Percentiles rank a stretch among this genome's conserved stretches.
phyloP scores from a whole-genome alignment of 352 stramenopile genomes.

The Phytophthora vignae region DNA sequence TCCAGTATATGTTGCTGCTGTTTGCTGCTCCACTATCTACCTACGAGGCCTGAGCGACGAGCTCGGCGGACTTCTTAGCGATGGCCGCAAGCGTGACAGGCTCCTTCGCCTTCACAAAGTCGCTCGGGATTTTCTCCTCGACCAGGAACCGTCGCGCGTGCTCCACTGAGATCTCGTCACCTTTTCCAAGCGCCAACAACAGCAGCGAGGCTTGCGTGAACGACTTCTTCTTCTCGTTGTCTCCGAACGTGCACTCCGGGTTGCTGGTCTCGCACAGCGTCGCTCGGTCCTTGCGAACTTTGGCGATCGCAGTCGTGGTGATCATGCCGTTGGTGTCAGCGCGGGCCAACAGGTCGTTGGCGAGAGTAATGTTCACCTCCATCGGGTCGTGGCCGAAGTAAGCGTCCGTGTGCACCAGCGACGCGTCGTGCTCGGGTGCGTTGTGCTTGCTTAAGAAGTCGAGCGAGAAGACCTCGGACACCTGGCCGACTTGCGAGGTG shows the following conservation, averaged over 20 bases:
- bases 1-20: too few relatives aligned
- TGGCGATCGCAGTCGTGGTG: constrained; percentile 25
- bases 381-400: constrained; percentile 44
- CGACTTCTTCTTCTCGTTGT: constrained; percentile 32
- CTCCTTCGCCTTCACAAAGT: constrained; percentile 25
- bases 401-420: constrained; percentile 39
- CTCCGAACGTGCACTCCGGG: constrained; percentile 33
- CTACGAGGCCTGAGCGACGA: constrained; percentile 21
- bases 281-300: constrained; percentile 30
- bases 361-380: constrained; percentile 34
- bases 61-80: constrained; percentile 18
- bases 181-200: constrained; percentile 34
- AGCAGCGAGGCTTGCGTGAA: constrained; percentile 45
- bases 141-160: constrained; percentile 43
- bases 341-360: constrained; percentile 30
- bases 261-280: constrained; percentile 36
- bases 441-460: constrained; percentile 47
- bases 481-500: constrained; percentile 19
- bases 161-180: constrained; percentile 27
- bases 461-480: constrained; percentile 38
- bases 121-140: constrained; percentile 44
- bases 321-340: constrained; percentile 37
- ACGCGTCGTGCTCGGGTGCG: constrained; percentile 50
- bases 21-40: neutral
- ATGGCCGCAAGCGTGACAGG: constrained; percentile 28